Conservation (phyloP, 106 monocot genomes). For the Alisma plantagoaquatica region DNA sequence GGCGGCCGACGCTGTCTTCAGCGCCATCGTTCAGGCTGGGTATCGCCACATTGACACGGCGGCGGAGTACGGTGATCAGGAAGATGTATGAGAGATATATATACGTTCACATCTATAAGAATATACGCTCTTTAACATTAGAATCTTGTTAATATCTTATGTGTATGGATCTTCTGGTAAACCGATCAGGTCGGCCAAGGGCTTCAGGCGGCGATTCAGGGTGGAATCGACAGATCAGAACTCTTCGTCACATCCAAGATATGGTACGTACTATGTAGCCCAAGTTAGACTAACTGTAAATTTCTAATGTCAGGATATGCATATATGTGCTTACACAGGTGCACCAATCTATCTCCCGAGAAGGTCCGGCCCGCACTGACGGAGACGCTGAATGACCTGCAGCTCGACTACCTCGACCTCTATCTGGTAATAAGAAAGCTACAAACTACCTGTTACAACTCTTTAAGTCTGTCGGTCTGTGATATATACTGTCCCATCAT, state of each 20-base stretch:
- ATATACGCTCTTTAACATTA: too few species aligned
- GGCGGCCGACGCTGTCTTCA: slow-evolving; percentile 14
- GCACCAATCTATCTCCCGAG: slow-evolving; percentile 40
- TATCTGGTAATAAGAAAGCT: slow-evolving; percentile 25
- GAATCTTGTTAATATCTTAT: too few species aligned
- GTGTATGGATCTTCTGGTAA: too few species aligned
- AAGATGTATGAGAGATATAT: slow-evolving; percentile 24
- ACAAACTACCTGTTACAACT: too few species aligned
- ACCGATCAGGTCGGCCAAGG: slow-evolving; percentile 41
- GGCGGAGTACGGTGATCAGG: slow-evolving; percentile 25
- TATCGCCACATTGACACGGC: slow-evolving; percentile 51
- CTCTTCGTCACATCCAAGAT: slow-evolving; percentile 52
- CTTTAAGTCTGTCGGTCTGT: too few species aligned
- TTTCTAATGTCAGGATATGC: too few species aligned
- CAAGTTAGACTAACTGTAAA: too few species aligned
- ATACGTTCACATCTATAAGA: too few species aligned
- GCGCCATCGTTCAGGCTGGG: slow-evolving; percentile 25
- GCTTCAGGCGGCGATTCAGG: slow-evolving; percentile 39
- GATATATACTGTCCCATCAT: too few species aligned
- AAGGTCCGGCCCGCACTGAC: slow-evolving; percentile 27
- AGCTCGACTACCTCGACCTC: slow-evolving; percentile 49
- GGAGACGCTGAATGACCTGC: slow-evolving; percentile 37
- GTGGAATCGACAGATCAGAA: slow-evolving; percentile 36
- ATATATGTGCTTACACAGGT: too few species aligned
- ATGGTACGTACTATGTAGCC: slow-evolving; percentile 34